These are phyloP conservation scores for Cicer arietinum DNA, from an alignment of 306 rosid genomes.

Conservation along the genomic window DNA sequence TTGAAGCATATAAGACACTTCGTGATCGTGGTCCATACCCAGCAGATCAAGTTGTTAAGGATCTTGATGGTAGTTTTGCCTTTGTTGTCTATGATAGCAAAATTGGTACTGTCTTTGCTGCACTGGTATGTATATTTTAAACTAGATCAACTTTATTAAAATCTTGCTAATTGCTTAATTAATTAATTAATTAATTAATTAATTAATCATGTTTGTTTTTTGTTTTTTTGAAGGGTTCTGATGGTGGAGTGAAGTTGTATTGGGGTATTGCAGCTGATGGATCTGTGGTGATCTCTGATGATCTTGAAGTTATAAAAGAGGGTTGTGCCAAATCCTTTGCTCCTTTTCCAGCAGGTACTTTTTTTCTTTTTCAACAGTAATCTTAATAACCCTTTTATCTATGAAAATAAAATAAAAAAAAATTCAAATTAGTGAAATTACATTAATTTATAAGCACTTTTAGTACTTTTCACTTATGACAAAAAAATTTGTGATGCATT, in stretches of 20 bases:
- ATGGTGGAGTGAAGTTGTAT: slow-evolving; percentile 87
- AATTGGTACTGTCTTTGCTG: slow-evolving; percentile 81
- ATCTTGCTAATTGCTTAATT: background rate
- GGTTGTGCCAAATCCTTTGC: slow-evolving; percentile 99
- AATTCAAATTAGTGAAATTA: background rate
- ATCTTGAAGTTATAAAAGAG: slow-evolving; percentile 77
- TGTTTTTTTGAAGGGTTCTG: slow-evolving; percentile 69
- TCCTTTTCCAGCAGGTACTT: slow-evolving; percentile 85
- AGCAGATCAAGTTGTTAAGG: slow-evolving; percentile 94
- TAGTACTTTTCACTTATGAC: too few relatives aligned
- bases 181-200: background rate
- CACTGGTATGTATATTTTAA: slow-evolving; percentile 69
- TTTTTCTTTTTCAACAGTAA: background rate
- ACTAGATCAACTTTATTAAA: too few relatives aligned
- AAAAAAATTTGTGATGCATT: too few relatives aligned
- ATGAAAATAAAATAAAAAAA: background rate
- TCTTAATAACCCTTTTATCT: background rate
- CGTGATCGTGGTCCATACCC: slow-evolving; percentile 97
- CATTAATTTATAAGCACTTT: background rate
- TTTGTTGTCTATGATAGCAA: slow-evolving; percentile 96
- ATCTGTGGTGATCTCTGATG: slow-evolving; percentile 95
- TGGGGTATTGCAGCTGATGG: slow-evolving; percentile 99
- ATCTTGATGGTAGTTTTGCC: slow-evolving; percentile 93
- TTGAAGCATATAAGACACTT: slow-evolving; percentile 89
- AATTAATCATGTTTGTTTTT: background rate